Percentiles rank a stretch among this genome's conserved stretches.
phyloP scores from a whole-genome alignment of 2,329 filamentous ascomycete species.

The Graphium sp. region DNA sequence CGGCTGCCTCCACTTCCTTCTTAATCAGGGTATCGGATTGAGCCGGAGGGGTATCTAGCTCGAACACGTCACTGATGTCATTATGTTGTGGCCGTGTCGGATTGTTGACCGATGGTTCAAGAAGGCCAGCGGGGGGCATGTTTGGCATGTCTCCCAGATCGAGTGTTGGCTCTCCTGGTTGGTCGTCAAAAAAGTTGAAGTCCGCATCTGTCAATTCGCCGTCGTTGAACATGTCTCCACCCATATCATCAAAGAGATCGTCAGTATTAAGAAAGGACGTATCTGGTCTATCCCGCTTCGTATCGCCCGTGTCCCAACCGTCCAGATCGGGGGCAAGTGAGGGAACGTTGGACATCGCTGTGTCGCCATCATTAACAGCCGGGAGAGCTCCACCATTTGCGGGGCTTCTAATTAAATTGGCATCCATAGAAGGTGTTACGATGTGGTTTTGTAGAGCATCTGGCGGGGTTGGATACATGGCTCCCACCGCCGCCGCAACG shows the following conservation, averaged over 20 bases:
- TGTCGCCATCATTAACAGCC: conserved; percentile 16
- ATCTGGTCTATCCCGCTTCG: conserved; percentile 10
- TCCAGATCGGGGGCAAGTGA: not conserved
- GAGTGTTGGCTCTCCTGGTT: conserved; percentile 27
- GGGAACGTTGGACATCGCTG: conserved; percentile 10
- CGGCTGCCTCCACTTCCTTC: conserved; percentile 2
- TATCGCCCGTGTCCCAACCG: not conserved
- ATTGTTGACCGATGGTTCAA: no score
- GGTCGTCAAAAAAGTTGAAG: conserved; percentile 68
- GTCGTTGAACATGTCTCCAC: conserved; percentile 55
- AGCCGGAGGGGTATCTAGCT: no score
- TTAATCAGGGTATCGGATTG: conserved; percentile 2
- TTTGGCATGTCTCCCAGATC: no score
- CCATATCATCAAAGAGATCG: conserved; percentile 52
- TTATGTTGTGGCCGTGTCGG: no score
- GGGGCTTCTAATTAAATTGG: conserved; percentile 13
- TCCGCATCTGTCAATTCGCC: conserved; percentile 65
- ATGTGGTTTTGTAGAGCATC: conserved; percentile 40
- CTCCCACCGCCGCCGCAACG: conserved; percentile 22
- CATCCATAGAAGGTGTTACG: conserved; percentile 21
- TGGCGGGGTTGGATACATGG: conserved; percentile 57
- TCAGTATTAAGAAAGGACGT: conserved; percentile 28
- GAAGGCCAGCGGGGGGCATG: no score
- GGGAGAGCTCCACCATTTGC: conserved; percentile 9
- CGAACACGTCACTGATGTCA: no score